Evolutionary conservation across 139 green algal species (phyloP).

Genomic region (Deuterostichococcus epilithicus): DNA sequence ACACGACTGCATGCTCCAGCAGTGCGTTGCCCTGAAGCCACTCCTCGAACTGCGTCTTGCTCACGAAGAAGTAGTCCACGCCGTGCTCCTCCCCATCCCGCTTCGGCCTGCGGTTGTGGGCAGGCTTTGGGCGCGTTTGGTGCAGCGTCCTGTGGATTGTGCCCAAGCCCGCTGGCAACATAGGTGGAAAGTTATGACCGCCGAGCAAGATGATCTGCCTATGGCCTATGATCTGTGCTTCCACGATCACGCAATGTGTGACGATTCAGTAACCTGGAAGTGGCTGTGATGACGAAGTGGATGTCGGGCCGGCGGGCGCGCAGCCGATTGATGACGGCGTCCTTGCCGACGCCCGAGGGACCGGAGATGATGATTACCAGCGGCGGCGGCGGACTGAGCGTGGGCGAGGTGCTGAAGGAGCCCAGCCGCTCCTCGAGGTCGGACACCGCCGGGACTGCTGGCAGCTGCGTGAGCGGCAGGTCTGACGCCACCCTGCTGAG

Average conservation of each 20-base stretch:
- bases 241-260: too few relatives aligned
- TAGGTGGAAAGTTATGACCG: too few relatives aligned
- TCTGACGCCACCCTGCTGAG: not conserved
- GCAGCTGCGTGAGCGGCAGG: not conserved
- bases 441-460: not conserved
- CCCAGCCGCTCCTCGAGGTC: not conserved
- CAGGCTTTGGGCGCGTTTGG: too few relatives aligned
- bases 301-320: slow-evolving; percentile 70
- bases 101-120: slow-evolving; percentile 55
- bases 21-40: slow-evolving; percentile 79
- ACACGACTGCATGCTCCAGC: slow-evolving; percentile 93
- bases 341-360: slow-evolving; percentile 93
- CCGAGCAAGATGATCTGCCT: too few relatives aligned
- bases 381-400: slow-evolving; percentile 45
- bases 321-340: slow-evolving; percentile 78
- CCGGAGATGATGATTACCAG: slow-evolving; percentile 85
- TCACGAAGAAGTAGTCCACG: slow-evolving; percentile 93
- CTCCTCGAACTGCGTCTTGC: slow-evolving; percentile 73
- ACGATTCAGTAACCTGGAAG: slow-evolving; percentile 63
- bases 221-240: too few relatives aligned
- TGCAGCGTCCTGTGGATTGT: too few relatives aligned
- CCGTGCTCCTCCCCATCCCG: slow-evolving; percentile 80
- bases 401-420: not conserved
- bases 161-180: too few relatives aligned
- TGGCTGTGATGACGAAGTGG: slow-evolving; percentile 94